Evolutionary conservation across 139 green algal genomes (phyloP), one percentile per base, ranked within the genome.

Genomic region (Pseudopediastrum boryanum): DNA sequence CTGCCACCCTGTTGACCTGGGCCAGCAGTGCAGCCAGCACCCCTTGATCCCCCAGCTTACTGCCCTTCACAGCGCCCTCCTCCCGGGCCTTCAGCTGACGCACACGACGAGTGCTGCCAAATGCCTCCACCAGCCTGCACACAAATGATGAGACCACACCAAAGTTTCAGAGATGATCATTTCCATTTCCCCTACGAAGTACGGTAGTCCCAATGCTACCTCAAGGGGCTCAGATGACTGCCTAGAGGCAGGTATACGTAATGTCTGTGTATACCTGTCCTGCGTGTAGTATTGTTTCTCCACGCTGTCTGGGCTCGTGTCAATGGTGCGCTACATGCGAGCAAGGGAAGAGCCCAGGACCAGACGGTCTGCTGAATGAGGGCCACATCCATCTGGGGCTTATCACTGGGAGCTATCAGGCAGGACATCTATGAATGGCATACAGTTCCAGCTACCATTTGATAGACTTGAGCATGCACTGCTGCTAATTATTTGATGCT

Each of bases 41-140:
- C 2, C 59, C 71, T 2, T 51, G 36, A 21, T 80, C 78, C 27
- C 73, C 81, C 33, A 87, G 80, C 41, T 67, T 69, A 25, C 85
- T 75, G 29, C 72, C 58, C 5, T 75, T 52, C 63, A 90, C 86
- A 8, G 78, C 27, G 0, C 78, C 83, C 61, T 86, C 83, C 75
- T 88, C 86, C 9, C 83, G 75, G 7, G 83, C 75, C 8, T 77
- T 85, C 52, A 90, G 42, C 81, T 88, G 83, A 16, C 86, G 78
- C 51, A 78, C 67, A 29, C 86, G 81, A 4, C 86, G 78, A 25
- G 83, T 88, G 46, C 51, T 79, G 43, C 86, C 86, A 66, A 90
- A 90, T 51, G 81, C 78, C 41, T 85, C 83, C 16, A 90, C 86
- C 56, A 90, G 80, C 75, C 86, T 88, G 83, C 33, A 52, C 10